phyloP scores from a whole-genome alignment of 2,329 filamentous ascomycete species.

The Ophiostoma piceae region DNA sequence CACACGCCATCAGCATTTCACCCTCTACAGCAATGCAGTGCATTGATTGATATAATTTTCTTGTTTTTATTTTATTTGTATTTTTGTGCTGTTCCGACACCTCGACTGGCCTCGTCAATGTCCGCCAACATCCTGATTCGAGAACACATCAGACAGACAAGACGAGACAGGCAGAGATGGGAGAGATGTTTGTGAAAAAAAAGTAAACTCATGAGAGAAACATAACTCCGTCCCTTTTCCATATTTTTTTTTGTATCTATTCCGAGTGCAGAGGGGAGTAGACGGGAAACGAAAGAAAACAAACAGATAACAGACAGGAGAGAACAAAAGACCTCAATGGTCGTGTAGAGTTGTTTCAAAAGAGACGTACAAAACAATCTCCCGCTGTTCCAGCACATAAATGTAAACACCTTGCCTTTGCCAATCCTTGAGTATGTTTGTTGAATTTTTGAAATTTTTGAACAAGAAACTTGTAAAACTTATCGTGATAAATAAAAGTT shows the following conservation, averaged over 20 bases:
- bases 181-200: slow-evolving; percentile 11
- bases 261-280: background rate
- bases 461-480: background rate
- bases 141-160: background rate
- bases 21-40: background rate
- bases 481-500: background rate
- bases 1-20: too few relatives aligned
- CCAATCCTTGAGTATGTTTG: background rate
- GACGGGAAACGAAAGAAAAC: background rate
- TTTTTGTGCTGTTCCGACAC: background rate
- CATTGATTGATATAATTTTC: background rate
- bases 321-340: background rate
- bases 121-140: background rate
- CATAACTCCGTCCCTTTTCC: slow-evolving; percentile 14
- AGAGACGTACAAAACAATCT: slow-evolving; percentile 2
- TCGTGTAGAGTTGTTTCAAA: background rate
- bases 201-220: slow-evolving; percentile 15
- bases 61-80: slow-evolving; percentile 4
- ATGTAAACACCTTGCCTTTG: background rate
- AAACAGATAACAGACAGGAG: background rate
- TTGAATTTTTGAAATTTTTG: background rate
- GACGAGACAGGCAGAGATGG: background rate
- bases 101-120: background rate
- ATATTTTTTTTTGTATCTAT: slow-evolving; percentile 17
- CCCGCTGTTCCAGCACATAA: slow-evolving; percentile 13